Conservation (phyloP, 2,329 filamentous ascomycete species). For the Emmonsiellopsis sp. region DNA sequence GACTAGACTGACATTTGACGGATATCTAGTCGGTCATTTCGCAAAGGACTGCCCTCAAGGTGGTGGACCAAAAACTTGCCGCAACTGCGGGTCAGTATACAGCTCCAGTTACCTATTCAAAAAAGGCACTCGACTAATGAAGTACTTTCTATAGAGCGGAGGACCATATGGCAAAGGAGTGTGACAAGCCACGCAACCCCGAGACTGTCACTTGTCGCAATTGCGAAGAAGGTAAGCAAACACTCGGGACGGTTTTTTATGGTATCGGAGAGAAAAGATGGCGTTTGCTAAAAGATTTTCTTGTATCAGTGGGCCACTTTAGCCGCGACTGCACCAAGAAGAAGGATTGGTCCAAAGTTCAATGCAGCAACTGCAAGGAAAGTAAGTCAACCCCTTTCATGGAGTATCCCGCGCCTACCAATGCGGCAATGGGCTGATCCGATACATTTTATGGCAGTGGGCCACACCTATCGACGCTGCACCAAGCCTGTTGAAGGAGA, state of each 20-base stretch:
- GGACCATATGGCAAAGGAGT: conserved; percentile 34
- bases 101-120: neutral
- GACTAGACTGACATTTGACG: conserved; percentile 8
- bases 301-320: conserved; percentile 30
- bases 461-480: conserved; percentile 35
- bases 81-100: conserved; percentile 35
- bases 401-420: neutral
- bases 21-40: conserved; percentile 32
- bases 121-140: conserved; percentile 10
- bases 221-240: conserved; percentile 32
- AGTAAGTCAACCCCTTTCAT: conserved; percentile 22
- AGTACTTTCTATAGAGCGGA: conserved; percentile 27
- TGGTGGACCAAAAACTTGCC: conserved; percentile 29
- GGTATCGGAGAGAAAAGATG: too few species aligned
- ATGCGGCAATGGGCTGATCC: conserved; percentile 5
- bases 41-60: conserved; percentile 38
- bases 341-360: conserved; percentile 35
- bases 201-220: conserved; percentile 36
- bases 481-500: conserved; percentile 16
- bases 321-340: conserved; percentile 36
- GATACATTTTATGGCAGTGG: conserved; percentile 23
- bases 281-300: neutral
- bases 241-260: neutral
- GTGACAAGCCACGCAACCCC: conserved; percentile 33
- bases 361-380: conserved; percentile 37